Evolutionary conservation across 441 rosid genomes (phyloP), one percentile per base, ranked within the genome.

Genomic region (California macrophylla): DNA sequence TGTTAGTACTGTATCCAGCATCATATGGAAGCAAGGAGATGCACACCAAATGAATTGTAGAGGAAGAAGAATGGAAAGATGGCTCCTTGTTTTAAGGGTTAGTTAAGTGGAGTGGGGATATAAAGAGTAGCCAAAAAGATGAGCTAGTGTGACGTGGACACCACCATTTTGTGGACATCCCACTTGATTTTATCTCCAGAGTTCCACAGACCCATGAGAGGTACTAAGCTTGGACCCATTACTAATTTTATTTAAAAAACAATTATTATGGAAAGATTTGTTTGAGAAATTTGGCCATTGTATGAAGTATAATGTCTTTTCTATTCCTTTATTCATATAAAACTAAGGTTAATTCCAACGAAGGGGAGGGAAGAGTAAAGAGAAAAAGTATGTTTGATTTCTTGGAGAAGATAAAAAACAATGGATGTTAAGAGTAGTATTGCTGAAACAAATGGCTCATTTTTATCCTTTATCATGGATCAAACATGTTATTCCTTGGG

Each of bases 101-200:
- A 36, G 34, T 6, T 10, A 50, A 76, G 80, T 83, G 84, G 88
- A 66, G 75, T 40, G 70, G 50, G 68, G 82, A 78, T 68, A 73
- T 65, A 73, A 68, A 68, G 77, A 52, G 26, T 66, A 25, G 16
- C 64, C 58, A 21, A 61, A 61, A 81, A 73, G 66, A 69, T 34
- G 63, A 70, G 71, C 70, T 67, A 66, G 38, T 16, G 75, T 85
- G 85, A 83, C 69, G 78, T 84, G 92, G 87, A 87, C 69, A 67
- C 83, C 93, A 88, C 87, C 77, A 77, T 73, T 74, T 74, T 77
- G 74, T 85, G 87, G 85, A 67, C 85, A 70, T 71, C 70, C 84
- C 94, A 82, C 90, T 85, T 56, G 15, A 69, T 71, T 69, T 64
- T 68, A 23, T 45, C 66, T 36, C 69, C 66, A 24, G 29, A 21